Evolutionary conservation across 768 basidiomycete genomes (phyloP).

Genomic region (Suillus lakei): DNA sequence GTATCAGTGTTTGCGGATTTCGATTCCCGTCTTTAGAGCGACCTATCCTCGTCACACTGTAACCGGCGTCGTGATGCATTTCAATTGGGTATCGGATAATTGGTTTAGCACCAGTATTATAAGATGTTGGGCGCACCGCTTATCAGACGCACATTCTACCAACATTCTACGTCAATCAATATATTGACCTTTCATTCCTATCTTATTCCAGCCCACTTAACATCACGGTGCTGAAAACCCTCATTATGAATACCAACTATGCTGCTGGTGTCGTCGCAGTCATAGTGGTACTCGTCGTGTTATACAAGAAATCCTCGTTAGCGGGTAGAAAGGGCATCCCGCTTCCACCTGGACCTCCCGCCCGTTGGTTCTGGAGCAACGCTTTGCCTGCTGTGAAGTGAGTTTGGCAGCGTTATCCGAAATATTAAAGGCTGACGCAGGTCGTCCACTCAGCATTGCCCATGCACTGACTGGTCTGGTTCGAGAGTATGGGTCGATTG

Average conservation of each 20-base stretch:
- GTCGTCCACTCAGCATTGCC: slow-evolving; percentile 8
- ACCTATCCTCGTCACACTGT: no score
- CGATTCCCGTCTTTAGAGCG: no score
- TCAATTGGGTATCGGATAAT: slow-evolving; percentile 25
- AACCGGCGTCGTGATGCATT: neutral
- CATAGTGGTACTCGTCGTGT: slow-evolving; percentile 19
- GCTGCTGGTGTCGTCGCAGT: slow-evolving; percentile 49
- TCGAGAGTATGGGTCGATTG: slow-evolving; percentile 58
- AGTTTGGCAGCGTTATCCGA: neutral
- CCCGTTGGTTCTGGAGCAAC: slow-evolving; percentile 21
- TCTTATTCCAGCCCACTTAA: slow-evolving; percentile 37
- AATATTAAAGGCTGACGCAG: neutral
- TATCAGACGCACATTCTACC: neutral
- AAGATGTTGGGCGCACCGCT: slow-evolving; percentile 33
- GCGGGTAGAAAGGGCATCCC: slow-evolving; percentile 6
- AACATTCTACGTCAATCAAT: neutral
- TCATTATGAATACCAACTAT: slow-evolving; percentile 44
- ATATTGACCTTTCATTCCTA: slow-evolving; percentile 39
- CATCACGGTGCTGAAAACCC: slow-evolving; percentile 27
- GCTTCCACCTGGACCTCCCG: slow-evolving; percentile 26
- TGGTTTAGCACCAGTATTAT: slow-evolving; percentile 27
- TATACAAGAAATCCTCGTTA: slow-evolving; percentile 8
- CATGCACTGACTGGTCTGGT: slow-evolving; percentile 51
- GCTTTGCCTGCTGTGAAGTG: slow-evolving; percentile 13
- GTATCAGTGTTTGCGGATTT: no score